Evolutionary conservation across 805 yeast species (phyloP).

Genomic region (Myxozyma vanderwaltii): DNA sequence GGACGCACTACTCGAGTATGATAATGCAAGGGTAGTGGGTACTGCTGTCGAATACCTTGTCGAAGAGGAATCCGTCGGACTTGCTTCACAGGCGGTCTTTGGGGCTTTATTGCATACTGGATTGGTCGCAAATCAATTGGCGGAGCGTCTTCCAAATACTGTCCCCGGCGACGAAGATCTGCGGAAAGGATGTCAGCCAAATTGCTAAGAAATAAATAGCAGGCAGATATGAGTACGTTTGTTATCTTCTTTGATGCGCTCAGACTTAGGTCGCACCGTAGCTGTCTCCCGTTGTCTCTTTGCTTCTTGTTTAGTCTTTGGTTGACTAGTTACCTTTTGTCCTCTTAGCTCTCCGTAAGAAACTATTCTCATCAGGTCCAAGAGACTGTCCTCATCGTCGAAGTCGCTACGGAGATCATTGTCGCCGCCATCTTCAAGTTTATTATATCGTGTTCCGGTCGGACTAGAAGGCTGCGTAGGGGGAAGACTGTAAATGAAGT

Average conservation of each 20-base stretch:
- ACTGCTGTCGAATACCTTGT: neutral
- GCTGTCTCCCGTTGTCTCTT: neutral
- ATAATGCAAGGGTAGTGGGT: neutral
- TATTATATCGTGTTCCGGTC: neutral
- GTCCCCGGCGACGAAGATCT: neutral
- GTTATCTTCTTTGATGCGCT: too few relatives aligned
- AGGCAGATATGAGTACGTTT: too few relatives aligned
- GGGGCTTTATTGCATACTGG: neutral
- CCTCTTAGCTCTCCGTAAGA: neutral
- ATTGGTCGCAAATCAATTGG: neutral
- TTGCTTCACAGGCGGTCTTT: neutral
- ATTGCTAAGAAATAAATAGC: too few relatives aligned
- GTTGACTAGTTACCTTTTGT: neutral
- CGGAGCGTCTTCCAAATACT: neutral
- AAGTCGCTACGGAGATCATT: neutral
- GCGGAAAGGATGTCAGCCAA: neutral
- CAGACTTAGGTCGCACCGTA: too few relatives aligned
- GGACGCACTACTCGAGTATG: neutral
- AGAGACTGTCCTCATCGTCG: neutral
- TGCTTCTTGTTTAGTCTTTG: neutral
- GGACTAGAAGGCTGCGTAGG: conserved; percentile 8
- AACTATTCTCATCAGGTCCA: neutral
- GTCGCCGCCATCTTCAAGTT: neutral
- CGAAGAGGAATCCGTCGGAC: neutral
- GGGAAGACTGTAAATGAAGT: conserved; percentile 11